A percentile compares a stretch with the other conserved stretches of the same genome.
Conservation (phyloP, 768 basidiomycete genomes). For the Daedaleopsis nitida region DNA sequence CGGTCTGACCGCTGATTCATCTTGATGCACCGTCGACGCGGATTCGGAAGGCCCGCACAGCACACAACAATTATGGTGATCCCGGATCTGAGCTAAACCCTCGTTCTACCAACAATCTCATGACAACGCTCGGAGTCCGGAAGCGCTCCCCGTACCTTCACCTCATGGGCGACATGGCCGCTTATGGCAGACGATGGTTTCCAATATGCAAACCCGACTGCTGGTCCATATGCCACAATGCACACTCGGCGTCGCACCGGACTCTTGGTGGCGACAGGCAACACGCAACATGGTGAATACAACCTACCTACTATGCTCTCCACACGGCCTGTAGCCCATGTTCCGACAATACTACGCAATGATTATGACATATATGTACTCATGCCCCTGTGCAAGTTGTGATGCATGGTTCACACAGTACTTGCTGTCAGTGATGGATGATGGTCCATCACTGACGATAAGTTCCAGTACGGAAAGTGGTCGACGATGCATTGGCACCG, state of each 20-base stretch:
- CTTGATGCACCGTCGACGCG: no score
- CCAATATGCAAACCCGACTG: no score
- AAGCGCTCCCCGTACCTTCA: background rate
- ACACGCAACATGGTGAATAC: no score
- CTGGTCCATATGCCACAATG: no score
- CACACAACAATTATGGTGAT: background rate
- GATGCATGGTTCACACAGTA: background rate
- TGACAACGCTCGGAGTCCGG: background rate
- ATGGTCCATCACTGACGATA: background rate
- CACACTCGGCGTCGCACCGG: no score
- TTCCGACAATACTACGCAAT: no score
- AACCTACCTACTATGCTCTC: no score
- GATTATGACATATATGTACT: background rate
- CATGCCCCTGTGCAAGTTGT: background rate
- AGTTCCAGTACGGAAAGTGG: conserved; percentile 2
- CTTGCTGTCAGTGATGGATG: background rate
- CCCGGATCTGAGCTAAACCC: background rate
- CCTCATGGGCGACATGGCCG: no score
- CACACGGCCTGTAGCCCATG: no score
- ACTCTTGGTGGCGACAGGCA: no score
- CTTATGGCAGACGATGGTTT: no score
- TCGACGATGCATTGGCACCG: background rate
- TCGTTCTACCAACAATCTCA: background rate
- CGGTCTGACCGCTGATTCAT: no score
- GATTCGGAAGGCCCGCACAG: background rate